Evolutionary conservation across 2,329 filamentous ascomycete species (phyloP), one percentile per base, ranked within the genome.

Genomic region (Raffaelea deltoideospora): DNA sequence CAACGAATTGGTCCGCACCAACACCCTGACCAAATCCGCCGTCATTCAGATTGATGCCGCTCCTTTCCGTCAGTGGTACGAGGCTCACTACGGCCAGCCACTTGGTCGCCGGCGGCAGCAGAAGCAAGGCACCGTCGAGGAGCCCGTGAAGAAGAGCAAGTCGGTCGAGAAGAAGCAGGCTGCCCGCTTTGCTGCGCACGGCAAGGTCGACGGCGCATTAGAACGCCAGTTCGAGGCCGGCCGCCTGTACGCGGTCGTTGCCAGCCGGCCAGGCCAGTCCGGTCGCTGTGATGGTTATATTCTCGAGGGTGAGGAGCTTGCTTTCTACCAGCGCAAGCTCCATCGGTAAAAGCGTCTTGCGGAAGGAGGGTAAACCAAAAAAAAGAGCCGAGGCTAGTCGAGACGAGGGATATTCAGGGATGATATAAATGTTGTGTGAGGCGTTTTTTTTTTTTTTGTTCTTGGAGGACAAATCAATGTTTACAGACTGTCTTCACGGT

Each of bases 1-100:
- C 87, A 98, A 98, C 85, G 90, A 98, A 73, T 78, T 98, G 55
- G 87, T 98, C 74, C 90, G 90, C 61, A 98, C 90, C 68, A 98
- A 98, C 81, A 96, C 90, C 72, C 77, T 98, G 64, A 98, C 90
- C 76, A 92, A 87, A 72, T 85, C 85, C 60, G 90, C 90, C 69
- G 84, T 98, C 59, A 84, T 98, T 64, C 90, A 98, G 76, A 72
- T 98, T 68, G 90, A 98, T 67, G 90, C 92, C 56, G 85, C 90
- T 48, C 90, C 90, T 53, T 98, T 98, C 84, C 77, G 90, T 64
- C 88, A 96, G 72, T 98, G 90, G 90, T 98, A 93, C 71, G 90
- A 98, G 79, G 85, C 90, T 53, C 90, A 98, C 81, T 98, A 98
- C 76, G 90, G 90, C 61, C 75, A 84, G 66, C 55, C 72, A 55